Evolutionary conservation across 2,329 filamentous ascomycete species (phyloP), one percentile per base, ranked within the genome.

Genomic region (Ceratocystis variospora): DNA sequence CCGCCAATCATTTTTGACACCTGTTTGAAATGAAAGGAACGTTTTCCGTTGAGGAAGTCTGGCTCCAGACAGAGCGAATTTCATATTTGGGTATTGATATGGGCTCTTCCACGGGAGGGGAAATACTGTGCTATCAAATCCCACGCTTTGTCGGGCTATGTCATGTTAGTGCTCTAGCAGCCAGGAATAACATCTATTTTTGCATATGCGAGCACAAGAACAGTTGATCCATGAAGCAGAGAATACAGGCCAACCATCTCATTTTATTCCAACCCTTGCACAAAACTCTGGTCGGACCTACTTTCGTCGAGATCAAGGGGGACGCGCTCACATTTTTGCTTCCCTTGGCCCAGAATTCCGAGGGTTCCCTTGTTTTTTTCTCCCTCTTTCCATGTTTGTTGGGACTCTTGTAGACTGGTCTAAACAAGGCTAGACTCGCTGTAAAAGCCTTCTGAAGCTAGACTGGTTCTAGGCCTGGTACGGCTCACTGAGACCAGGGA

Each of bases 11-110:
- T 59, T 59, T 41, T 59, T 59, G 55, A 59, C 55, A 59, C 55
- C 22, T 59, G 55, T 17, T 59, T 59, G 28, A 59, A 59, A 59
- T 59, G 55, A 59, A 59, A 59, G 55, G 55, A 59, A 59, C 31
- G 4, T 22, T 31, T 59, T 8, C 55, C 15, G 3, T n/a, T 59
- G 55, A 37, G 33, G 5, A 59, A 59, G 55, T 37, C 25, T 59
- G 28, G 55, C 55, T 31, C 53, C 53, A 28, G 53, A 57, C 53
- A 31, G 17, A 33, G 37, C 3, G 37, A 41, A 17, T 31, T 31
- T 59, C 28, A 59, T 28, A 59, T n/a, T 59, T 59, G 31, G 17
- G 55, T 19, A 28, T 57, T 33, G 4, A n/a, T 33, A 33, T 57
- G 53, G 15, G 2, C 17, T 15, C 55, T 59, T 15, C 53, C 17